Evolutionary conservation across 495 filamentous ascomycete genomes (phyloP).

Genomic region (Penicillium samsonianum): DNA sequence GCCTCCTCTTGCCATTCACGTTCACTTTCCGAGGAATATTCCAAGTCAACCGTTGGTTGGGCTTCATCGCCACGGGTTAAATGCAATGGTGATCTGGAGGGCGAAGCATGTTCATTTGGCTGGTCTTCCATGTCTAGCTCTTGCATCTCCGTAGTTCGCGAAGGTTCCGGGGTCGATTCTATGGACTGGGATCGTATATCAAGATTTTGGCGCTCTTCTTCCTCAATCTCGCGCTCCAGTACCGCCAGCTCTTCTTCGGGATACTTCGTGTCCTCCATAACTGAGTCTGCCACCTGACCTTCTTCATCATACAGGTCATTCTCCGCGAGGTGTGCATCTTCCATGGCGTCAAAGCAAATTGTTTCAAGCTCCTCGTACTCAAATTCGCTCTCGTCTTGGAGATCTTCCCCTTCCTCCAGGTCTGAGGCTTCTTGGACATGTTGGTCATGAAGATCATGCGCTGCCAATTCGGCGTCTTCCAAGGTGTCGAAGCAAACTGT

Average conservation of each 20-base stretch:
- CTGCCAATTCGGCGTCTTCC: slow-evolving; percentile 20
- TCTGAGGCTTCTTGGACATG: slow-evolving; percentile 4
- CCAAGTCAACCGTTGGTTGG: neutral
- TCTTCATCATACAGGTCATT: slow-evolving; percentile 4
- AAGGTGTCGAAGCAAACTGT: slow-evolving; percentile 28
- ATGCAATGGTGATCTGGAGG: neutral
- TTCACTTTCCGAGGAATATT: neutral
- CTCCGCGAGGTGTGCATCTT: slow-evolving; percentile 19
- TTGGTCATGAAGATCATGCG: slow-evolving; percentile 7
- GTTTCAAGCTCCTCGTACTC: slow-evolving; percentile 29
- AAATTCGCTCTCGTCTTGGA: slow-evolving; percentile 17
- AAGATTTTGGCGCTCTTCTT: neutral
- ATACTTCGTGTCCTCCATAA: slow-evolving; percentile 5
- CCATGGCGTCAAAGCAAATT: slow-evolving; percentile 29
- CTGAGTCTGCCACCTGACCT: neutral
- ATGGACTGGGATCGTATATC: neutral
- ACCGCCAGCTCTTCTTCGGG: slow-evolving; percentile 8
- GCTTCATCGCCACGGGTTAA: neutral
- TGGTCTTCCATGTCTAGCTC: neutral
- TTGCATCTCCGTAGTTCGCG: neutral
- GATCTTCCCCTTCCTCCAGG: neutral
- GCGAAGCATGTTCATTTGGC: neutral
- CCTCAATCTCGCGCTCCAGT: neutral
- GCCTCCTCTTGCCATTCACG: slow-evolving; percentile 15
- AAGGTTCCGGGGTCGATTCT: neutral